Base-by-base conservation (phyloP, 768 basidiomycete genomes). In the Suillus paluster region DNA sequence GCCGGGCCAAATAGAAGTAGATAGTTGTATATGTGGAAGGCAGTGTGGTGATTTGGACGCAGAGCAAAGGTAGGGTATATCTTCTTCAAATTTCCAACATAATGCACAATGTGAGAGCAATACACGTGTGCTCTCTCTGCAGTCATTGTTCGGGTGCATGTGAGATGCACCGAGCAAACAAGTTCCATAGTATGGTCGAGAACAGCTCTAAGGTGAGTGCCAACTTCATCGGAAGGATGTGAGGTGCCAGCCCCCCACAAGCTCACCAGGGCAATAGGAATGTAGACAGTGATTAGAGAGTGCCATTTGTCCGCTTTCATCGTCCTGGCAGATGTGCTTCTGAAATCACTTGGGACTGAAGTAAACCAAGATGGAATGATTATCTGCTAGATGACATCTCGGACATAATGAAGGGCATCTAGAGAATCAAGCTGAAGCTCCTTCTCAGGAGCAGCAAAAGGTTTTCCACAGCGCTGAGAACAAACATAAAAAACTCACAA, bases 241-340 rank as follows among this genome's bases (percentile, higher is more conserved):
- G 11, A 2, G 75, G 44, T 17, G 6, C 30, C 30, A 6, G 30
- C 30, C 30, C 30, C 30, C 30, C 30, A 30, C 30, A 30, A 30
- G 30, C 68, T 71, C 11, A 77, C 61, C 2, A 80, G 64, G 0
- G 78, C 72, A 10, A 80, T 64, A 1, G 78, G 78, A 5, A 80
- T 63, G 56, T 75, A 75, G n/a, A 79, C 57, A 0, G 68, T 75
- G 39, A 63, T 55, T 4, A 77, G 55, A 0, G 65, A 63, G 7
- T 67, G 64, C 78, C 79, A 80, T 60, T 80, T 66, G 39, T 75
- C 77, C 1, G 77, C 76, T 49, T 80, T 80, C 41, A 80, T 64
- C 0, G 64, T 71, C 5, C 79, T 73, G 0, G 75, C 75, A 2
- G 49, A 23, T 9, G 44, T 9, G 5, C 64, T 57, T 5, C 73